Base-by-base conservation (phyloP, 148 eudicot species). In the Rhododendron molle region DNA sequence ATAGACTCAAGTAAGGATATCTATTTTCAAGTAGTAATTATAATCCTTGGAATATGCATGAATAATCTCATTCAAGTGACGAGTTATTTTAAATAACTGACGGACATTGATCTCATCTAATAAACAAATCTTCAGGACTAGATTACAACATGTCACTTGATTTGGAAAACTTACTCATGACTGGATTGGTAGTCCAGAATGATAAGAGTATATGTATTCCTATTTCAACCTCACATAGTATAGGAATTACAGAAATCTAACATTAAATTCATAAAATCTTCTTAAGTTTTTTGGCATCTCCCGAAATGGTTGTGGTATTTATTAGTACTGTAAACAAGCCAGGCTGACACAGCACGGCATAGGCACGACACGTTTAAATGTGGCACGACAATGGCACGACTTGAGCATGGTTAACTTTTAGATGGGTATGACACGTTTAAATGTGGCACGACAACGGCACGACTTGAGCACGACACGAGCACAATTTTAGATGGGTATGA, bases 401-500 rank as follows among this genome's bases (percentile, higher is more conserved):
- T 3, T 0, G 38, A 3, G 38, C 38, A 36, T 6, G 40, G n/a
- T n/a, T n/a, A n/a, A 5, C 40, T 38, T 0, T 5, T 38, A 38
- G 40, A 38, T 0, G 5, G 5, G 40, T 38, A 4, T 0, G 6
- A 0, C 40, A 38, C 40, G 40, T 38, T 38, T 4, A 38, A 36
- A 38, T 38, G 5, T 38, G 40, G 6, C 40, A 38, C 40, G 6
- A 38, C 40, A 38, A 4, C 6, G 40, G 40, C 40, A 38, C 38
- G 38, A 5, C 38, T 3, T 0, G 38, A 3, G 38, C 38, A 36
- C 40, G 40, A 5, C 40, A 38, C 40, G 0, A 5, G 40, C 40
- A 38, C 40, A 0, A 0, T 38, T 0, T 5, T 38, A 38, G 40
- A 38, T 0, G 5, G 5, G 40, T 38, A 4, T 0, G 6, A 0